Percentiles rank a stretch among this genome's conserved stretches.
phyloP scores from a whole-genome alignment of 179 eudicot species.

The Beta lomatogona region DNA sequence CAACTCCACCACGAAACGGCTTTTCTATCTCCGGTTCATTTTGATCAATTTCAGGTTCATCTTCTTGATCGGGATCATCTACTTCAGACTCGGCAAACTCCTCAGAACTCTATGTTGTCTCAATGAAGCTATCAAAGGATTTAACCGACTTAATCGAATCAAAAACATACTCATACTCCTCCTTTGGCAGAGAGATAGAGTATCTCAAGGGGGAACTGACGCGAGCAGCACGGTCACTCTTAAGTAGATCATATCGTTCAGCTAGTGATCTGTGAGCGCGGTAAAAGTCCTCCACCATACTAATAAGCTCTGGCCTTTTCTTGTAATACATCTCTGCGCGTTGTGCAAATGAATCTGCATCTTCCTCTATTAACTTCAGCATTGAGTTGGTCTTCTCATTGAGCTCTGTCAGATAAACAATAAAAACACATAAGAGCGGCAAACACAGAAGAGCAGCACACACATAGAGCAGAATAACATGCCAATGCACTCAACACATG shows the following conservation, averaged over 20 bases:
- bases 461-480: not conserved
- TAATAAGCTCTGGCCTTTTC: conserved; percentile 88
- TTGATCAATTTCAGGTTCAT: not conserved
- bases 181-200: conserved; percentile 45
- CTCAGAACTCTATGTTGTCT: conserved; percentile 56
- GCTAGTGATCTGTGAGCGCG: conserved; percentile 84
- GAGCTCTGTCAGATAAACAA: conserved; percentile 48
- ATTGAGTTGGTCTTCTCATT: conserved; percentile 74
- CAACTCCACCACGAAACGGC: conserved; percentile 14
- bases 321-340: conserved; percentile 98
- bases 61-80: conserved; percentile 72
- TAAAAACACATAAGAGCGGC: not conserved
- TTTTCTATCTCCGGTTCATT: conserved; percentile 26
- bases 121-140: conserved; percentile 59
- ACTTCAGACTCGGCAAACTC: conserved; percentile 66
- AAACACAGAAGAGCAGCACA: not conserved
- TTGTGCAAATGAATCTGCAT: conserved; percentile 90
- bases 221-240: conserved; percentile 53
- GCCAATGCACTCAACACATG: not conserved
- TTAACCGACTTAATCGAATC: conserved; percentile 27
- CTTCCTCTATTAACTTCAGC: conserved; percentile 79
- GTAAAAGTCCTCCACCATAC: conserved; percentile 82
- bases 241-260: conserved; percentile 72
- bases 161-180: conserved; percentile 33
- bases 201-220: conserved; percentile 48